These are phyloP conservation scores for Cyberlindnera japonica DNA, from an alignment of 805 yeast species.

Conservation along the genomic window DNA sequence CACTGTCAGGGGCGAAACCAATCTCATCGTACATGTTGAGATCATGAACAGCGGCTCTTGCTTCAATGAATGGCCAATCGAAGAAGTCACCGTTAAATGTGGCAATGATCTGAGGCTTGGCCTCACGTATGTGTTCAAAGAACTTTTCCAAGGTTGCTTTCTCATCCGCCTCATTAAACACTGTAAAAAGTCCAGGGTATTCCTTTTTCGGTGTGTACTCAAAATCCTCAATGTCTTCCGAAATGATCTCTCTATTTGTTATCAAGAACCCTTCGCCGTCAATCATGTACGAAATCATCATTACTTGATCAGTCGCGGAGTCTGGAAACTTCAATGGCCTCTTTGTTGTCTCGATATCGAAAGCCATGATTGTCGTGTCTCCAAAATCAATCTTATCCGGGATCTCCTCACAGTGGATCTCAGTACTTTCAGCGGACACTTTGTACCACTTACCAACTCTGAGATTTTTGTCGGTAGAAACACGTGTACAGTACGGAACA, in stretches of 20 bases:
- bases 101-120: slow-evolving; percentile 92
- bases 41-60: slow-evolving; percentile 79
- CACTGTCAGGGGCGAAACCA: slow-evolving; percentile 86
- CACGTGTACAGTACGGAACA: slow-evolving; percentile 95
- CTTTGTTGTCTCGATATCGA: slow-evolving; percentile 96
- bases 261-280: slow-evolving; percentile 95
- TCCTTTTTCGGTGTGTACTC: slow-evolving; percentile 98
- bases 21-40: slow-evolving; percentile 87
- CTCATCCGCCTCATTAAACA: slow-evolving; percentile 88
- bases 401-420: slow-evolving; percentile 52
- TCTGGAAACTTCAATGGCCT: slow-evolving; percentile 96
- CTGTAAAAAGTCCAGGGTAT: slow-evolving; percentile 83
- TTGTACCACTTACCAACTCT: slow-evolving; percentile 97
- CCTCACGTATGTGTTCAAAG: slow-evolving; percentile 87
- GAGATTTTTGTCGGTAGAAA: slow-evolving; percentile 82
- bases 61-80: slow-evolving; percentile 98
- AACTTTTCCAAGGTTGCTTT: slow-evolving; percentile 68
- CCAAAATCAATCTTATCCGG: slow-evolving; percentile 86
- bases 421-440: slow-evolving; percentile 61
- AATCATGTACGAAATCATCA: slow-evolving; percentile 99
- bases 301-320: slow-evolving; percentile 81
- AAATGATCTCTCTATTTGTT: slow-evolving; percentile 90
- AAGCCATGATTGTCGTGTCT: slow-evolving; percentile 94
- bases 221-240: slow-evolving; percentile 93
- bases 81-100: slow-evolving; percentile 98